Evolutionary conservation across 225 moss, liverwort and hornwort genomes (phyloP).

Genomic region (Anthoceros angustus): DNA sequence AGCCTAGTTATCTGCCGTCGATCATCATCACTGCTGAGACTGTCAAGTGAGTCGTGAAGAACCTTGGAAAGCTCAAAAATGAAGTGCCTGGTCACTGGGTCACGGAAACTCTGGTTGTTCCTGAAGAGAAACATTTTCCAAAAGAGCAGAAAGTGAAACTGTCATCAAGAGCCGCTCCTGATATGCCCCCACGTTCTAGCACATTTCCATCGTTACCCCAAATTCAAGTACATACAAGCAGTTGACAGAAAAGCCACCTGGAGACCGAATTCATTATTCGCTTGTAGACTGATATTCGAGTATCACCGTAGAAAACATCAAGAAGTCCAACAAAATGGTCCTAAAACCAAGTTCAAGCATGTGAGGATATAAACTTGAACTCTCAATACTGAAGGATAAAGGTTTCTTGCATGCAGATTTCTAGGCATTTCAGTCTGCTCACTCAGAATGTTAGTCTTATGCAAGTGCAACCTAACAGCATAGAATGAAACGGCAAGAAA

Average conservation of each 20-base stretch:
- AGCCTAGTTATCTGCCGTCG: conserved; percentile 88
- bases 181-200: too few species aligned
- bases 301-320: conserved; percentile 69
- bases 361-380: neutral
- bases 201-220: too few species aligned
- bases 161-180: too few species aligned
- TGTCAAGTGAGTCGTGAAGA: conserved; percentile 91
- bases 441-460: neutral
- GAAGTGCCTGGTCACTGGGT: conserved; percentile 86
- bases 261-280: conserved; percentile 59
- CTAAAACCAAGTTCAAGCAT: conserved; percentile 22
- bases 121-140: conserved; percentile 24
- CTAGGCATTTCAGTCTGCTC: neutral
- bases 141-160: neutral
- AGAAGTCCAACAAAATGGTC: conserved; percentile 72
- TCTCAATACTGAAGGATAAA: neutral
- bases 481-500: conserved; percentile 7
- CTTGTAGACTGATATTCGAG: conserved; percentile 81
- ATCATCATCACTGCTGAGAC: conserved; percentile 97
- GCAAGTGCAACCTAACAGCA: neutral
- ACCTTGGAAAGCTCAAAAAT: conserved; percentile 84
- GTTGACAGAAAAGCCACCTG: conserved; percentile 23
- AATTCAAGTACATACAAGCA: too few species aligned
- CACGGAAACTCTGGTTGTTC: conserved; percentile 51
- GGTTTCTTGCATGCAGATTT: neutral